phyloP scores from a whole-genome alignment of 805 yeast genomes.

The Starmerella powellii region DNA sequence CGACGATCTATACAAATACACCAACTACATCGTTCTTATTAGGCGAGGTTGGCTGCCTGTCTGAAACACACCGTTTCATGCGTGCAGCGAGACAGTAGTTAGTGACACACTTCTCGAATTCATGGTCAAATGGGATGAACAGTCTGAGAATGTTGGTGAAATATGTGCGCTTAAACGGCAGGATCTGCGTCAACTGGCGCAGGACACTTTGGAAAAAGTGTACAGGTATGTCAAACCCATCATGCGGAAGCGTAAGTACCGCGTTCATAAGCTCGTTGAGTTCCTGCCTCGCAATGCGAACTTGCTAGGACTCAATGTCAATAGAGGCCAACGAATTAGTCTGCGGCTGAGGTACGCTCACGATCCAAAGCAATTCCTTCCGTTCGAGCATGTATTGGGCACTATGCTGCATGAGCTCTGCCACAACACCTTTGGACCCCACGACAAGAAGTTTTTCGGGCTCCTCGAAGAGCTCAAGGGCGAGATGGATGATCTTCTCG shows the following conservation, averaged over 20 bases:
- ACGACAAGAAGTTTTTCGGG: conserved; percentile 57
- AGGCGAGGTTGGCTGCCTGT: too few relatives aligned
- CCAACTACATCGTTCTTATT: too few relatives aligned
- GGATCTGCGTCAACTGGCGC: conserved; percentile 39
- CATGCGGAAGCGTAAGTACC: conserved; percentile 54
- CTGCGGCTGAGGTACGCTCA: conserved; percentile 53
- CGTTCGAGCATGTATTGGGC: conserved; percentile 54
- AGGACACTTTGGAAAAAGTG: conserved; percentile 51
- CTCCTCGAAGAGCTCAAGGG: conserved; percentile 49
- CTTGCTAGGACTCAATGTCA: conserved; percentile 72
- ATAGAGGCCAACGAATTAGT: conserved; percentile 59
- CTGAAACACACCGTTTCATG: too few relatives aligned
- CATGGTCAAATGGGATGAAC: conserved; percentile 20
- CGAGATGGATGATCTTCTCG: conserved; percentile 33
- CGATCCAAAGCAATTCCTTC: conserved; percentile 43
- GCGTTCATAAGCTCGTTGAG: conserved; percentile 60
- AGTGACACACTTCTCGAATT: background rate
- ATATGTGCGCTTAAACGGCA: conserved; percentile 39
- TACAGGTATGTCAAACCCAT: conserved; percentile 64
- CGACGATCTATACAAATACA: too few relatives aligned
- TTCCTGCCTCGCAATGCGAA: conserved; percentile 60
- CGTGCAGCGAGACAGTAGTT: too few relatives aligned
- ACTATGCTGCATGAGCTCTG: conserved; percentile 82
- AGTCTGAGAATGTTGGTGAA: conserved; percentile 15
- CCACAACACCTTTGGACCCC: conserved; percentile 73